A percentile compares a stretch with the other conserved stretches of the same genome.
Conservation (phyloP, 345 rosid species). For the Rhodamnia argentea region DNA sequence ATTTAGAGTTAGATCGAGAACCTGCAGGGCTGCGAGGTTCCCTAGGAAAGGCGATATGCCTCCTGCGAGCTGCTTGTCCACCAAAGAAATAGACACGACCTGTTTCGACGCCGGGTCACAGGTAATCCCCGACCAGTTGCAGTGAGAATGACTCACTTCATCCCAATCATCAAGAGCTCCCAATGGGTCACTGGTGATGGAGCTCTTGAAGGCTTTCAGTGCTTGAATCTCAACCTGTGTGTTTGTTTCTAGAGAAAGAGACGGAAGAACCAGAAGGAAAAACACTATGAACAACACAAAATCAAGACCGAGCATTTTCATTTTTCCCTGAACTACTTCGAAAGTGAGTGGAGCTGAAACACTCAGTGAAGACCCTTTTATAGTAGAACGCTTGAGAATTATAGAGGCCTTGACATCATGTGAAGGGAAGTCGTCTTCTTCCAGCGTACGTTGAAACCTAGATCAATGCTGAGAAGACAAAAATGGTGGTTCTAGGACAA, state of each 20-base stretch:
- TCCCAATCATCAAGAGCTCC: slow-evolving; percentile 54
- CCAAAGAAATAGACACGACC: slow-evolving; percentile 37
- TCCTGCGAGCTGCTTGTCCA: slow-evolving; percentile 62
- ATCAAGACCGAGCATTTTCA: neutral
- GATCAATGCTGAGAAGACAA: neutral
- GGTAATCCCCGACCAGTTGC: slow-evolving; percentile 76
- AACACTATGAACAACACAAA: neutral
- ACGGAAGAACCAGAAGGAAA: neutral
- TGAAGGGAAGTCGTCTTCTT: neutral
- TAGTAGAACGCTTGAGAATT: neutral
- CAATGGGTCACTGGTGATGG: slow-evolving; percentile 45
- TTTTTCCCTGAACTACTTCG: neutral
- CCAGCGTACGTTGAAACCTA: neutral
- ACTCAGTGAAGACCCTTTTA: neutral
- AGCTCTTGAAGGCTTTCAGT: slow-evolving; percentile 45
- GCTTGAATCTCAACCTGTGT: slow-evolving; percentile 39
- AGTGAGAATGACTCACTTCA: slow-evolving; percentile 31
- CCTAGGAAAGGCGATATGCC: slow-evolving; percentile 50
- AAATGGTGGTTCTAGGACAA: neutral
- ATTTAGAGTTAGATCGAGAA: slow-evolving; percentile 73
- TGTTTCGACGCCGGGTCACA: slow-evolving; percentile 35
- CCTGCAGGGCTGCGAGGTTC: slow-evolving; percentile 76
- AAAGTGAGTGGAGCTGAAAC: neutral
- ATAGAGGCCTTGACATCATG: neutral
- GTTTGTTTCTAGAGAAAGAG: neutral